Conservation (phyloP, 495 filamentous ascomycete genomes). For the Lepraria neglecta region DNA sequence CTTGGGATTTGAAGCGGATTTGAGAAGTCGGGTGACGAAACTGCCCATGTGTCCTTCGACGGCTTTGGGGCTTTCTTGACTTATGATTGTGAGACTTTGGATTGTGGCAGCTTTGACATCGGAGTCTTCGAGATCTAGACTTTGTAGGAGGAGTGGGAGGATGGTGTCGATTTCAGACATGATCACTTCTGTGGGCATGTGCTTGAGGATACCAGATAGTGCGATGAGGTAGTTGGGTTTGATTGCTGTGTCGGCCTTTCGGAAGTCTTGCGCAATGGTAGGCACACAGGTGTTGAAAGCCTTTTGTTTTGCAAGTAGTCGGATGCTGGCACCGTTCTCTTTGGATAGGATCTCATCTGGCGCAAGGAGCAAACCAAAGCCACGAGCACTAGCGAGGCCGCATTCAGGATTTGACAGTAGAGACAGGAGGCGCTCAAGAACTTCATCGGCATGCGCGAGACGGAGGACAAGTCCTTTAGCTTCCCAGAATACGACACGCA, state of each 20-base stretch:
- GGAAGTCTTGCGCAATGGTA: constrained; percentile 49
- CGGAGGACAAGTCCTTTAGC: constrained; percentile 51
- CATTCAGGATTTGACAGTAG: constrained; percentile 49
- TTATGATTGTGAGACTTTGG: constrained; percentile 52
- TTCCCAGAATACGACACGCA: constrained; percentile 47
- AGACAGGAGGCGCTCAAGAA: constrained; percentile 46
- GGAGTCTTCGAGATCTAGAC: constrained; percentile 53
- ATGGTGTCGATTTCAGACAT: constrained; percentile 53
- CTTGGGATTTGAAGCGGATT: constrained; percentile 32
- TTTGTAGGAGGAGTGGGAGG: constrained; percentile 63
- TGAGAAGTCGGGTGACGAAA: constrained; percentile 54
- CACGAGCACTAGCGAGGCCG: constrained; percentile 44
- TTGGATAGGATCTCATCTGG: constrained; percentile 60
- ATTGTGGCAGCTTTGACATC: constrained; percentile 59
- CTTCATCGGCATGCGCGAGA: constrained; percentile 42
- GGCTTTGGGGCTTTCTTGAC: constrained; percentile 50
- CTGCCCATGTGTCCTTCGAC: constrained; percentile 55
- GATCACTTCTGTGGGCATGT: constrained; percentile 54
- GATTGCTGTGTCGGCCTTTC: constrained; percentile 38
- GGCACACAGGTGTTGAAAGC: constrained; percentile 59
- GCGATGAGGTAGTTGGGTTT: constrained; percentile 63
- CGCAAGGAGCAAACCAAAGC: constrained; percentile 55
- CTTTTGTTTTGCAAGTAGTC: constrained; percentile 59
- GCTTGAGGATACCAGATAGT: constrained; percentile 56
- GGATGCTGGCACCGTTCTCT: constrained; percentile 57